Evolutionary conservation across 1,284 basidiomycete species (phyloP).

Genomic region (Polyporus tsugae): DNA sequence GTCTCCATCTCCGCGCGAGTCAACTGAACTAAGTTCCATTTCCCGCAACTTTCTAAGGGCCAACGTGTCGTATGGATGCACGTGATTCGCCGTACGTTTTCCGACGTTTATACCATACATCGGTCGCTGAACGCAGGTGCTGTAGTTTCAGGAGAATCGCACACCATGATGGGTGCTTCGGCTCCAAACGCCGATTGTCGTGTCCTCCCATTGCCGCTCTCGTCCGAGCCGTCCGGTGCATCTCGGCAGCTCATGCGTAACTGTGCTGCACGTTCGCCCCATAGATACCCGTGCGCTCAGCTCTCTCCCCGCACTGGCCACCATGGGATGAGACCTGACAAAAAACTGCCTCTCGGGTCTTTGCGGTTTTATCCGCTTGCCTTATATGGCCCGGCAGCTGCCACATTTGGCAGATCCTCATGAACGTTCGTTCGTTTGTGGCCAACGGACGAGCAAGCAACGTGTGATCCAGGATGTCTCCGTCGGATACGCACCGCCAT

Average conservation of each 20-base stretch:
- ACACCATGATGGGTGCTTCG: background rate
- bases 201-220: background rate
- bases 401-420: slow-evolving; percentile 23
- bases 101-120: background rate
- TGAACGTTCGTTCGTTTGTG: slow-evolving; percentile 30
- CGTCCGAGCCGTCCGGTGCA: background rate
- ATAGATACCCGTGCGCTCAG: background rate
- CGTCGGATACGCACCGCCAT: background rate
- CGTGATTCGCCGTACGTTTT: background rate
- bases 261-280: slow-evolving; percentile 5
- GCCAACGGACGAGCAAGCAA: slow-evolving; percentile 23
- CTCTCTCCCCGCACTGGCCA: background rate
- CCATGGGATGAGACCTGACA: background rate
- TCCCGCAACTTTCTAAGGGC: background rate
- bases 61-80: background rate
- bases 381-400: slow-evolving; percentile 18
- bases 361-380: slow-evolving; percentile 6
- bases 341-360: slow-evolving; percentile 8
- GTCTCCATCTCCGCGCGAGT: background rate
- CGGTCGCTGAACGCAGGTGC: background rate
- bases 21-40: background rate
- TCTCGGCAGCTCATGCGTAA: background rate
- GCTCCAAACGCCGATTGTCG: slow-evolving; percentile 1
- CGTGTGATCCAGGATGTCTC: slow-evolving; percentile 17
- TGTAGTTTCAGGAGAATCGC: background rate